These are phyloP conservation scores for Colletotrichum tanaceti DNA, from an alignment of 2,329 filamentous ascomycete genomes.

Conservation along the genomic window DNA sequence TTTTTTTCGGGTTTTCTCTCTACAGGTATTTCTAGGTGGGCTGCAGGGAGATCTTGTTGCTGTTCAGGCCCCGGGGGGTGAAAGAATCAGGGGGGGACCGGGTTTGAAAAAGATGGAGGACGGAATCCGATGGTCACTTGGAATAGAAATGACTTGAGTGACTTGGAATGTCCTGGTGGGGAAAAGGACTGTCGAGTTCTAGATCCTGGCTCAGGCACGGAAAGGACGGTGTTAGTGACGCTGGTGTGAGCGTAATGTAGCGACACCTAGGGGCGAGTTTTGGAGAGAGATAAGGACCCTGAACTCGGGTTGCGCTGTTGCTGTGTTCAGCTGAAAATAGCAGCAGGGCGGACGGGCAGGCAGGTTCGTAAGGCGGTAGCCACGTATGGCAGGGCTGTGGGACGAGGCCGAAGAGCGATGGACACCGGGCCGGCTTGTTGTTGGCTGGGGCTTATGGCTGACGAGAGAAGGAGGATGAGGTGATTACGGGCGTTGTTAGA, in stretches of 20 bases:
- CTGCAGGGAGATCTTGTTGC: not conserved
- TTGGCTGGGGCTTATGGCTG: constrained; percentile 17
- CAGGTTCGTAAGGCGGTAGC: constrained; percentile 9
- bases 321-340: constrained; percentile 40
- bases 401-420: constrained; percentile 11
- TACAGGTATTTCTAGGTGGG: not conserved
- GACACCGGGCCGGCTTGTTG: constrained; percentile 15
- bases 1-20: constrained; percentile 1
- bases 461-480: not conserved
- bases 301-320: constrained; percentile 16
- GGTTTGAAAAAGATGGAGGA: constrained; percentile 3
- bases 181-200: not conserved
- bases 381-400: constrained; percentile 30
- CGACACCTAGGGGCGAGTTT: constrained; percentile 35
- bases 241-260: constrained; percentile 24
- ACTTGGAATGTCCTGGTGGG: constrained; percentile 1
- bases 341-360: constrained; percentile 24
- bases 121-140: not conserved
- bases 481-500: not conserved
- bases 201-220: constrained; percentile 12
- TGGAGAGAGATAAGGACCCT: constrained; percentile 39
- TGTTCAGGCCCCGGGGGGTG: constrained; percentile 5
- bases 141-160: not conserved
- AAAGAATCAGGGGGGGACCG: not conserved
- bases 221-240: not conserved